A percentile compares a stretch with the other conserved stretches of the same genome.
Conservation (phyloP, 2,329 filamentous ascomycete genomes). For the Colletotrichum acutatum region DNA sequence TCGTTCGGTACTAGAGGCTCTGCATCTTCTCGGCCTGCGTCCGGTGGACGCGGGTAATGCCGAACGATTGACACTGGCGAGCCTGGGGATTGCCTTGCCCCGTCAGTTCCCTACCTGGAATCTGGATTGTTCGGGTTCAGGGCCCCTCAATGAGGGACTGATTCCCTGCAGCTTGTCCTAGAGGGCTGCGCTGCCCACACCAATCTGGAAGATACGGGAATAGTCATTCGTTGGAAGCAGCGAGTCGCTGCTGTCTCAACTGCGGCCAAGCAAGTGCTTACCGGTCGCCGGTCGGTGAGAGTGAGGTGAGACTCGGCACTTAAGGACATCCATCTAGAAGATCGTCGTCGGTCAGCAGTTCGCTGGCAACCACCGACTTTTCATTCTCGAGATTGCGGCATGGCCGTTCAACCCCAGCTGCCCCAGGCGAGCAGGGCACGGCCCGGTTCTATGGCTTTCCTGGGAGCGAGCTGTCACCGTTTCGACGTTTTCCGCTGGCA, state of each 20-base stretch:
- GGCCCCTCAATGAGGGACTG: not conserved
- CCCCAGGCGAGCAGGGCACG: not conserved
- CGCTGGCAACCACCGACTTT: not conserved
- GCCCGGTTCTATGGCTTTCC: not conserved
- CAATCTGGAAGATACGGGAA: constrained; percentile 5
- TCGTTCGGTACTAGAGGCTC: constrained; percentile 26
- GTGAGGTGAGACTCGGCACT: constrained; percentile 3
- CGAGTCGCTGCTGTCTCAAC: constrained; percentile 2
- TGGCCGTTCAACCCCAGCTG: not conserved
- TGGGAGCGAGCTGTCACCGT: not conserved
- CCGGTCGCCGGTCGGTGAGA: not conserved
- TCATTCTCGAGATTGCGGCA: constrained; percentile 3
- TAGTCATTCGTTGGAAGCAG: constrained; percentile 9
- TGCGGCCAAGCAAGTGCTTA: constrained; percentile 12
- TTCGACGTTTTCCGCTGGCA: not conserved
- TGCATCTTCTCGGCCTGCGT: constrained; percentile 16
- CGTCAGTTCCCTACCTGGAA: not conserved
- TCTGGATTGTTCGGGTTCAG: not conserved
- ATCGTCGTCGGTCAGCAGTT: not conserved
- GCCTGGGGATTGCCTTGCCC: not conserved
- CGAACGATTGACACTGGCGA: not conserved
- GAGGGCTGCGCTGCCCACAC: constrained; percentile 19
- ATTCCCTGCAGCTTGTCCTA: constrained; percentile 11
- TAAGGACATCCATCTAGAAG: not conserved
- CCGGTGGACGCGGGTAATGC: not conserved